Base-by-base conservation (phyloP, 176 grass and related monocot genomes). In the Oryza rufipogon region DNA sequence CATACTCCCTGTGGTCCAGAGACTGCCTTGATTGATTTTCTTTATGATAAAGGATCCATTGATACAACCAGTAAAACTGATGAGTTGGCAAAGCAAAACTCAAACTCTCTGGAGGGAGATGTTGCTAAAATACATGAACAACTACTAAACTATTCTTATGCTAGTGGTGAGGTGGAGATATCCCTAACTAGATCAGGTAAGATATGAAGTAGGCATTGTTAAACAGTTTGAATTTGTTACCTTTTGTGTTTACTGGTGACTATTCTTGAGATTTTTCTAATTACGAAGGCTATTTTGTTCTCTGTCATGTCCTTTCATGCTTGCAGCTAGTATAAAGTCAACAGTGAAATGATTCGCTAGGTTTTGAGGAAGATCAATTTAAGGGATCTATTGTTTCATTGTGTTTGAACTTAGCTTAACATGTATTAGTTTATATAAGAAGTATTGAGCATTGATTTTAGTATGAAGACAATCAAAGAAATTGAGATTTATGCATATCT, bases 171-270 rank as follows among this genome's bases (percentile, higher is more conserved):
- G 60, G 38, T 78, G 64, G 79, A 88, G 79, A 67, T 83, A n/a
- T 74, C 56, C 68, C 76, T 77, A 86, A 39, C 45, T 80, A 83
- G 63, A 86, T 86, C 88, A 86, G 79, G 88, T 93, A 85, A 60
- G 30, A 68, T 71, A 70, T 63, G 19, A 82, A 51, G 20, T 79
- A 41, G 42, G 79, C 75, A 52, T 17, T 77, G 16, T 26, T 77
- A 28, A 51, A 44, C 74, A 71, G 16, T 78, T 75, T 76, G n/a
- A 82, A 13, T 38, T 63, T 77, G 44, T 2, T 1, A 44, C 42
- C 3, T 33, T 77, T 7, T 39, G 30, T n/a, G 68, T 85, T 2
- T 54, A 30, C 36, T 65, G 49, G 3, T 26, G 39, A 16, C 30
- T 71, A 63, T n/a, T 70, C 6, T 85, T 71, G 65, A 71, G 25